phyloP scores from a whole-genome alignment of 2,329 filamentous ascomycete species.

The Phaeosphaeriaceae sp. region DNA sequence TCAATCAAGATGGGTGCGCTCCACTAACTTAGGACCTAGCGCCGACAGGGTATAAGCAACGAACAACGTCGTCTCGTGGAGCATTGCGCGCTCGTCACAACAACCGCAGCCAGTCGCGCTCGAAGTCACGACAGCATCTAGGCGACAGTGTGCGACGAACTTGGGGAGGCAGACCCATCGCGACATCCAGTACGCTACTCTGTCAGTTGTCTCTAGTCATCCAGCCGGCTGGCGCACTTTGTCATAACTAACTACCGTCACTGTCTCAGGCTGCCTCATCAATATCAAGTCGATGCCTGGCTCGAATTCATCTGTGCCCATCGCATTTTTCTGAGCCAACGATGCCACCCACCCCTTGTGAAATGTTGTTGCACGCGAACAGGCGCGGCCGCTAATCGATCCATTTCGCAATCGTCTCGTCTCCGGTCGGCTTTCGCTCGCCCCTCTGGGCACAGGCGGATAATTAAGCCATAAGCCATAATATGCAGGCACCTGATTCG shows the following conservation, averaged over 20 bases:
- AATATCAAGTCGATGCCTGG: neutral
- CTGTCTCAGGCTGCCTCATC: conserved; percentile 29
- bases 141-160: conserved; percentile 2
- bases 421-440: conserved; percentile 13
- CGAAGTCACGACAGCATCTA: neutral
- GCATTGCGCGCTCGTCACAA: conserved; percentile 18
- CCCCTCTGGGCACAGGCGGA: conserved; percentile 20
- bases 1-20: conserved; percentile 5
- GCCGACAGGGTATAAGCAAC: neutral
- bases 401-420: conserved; percentile 22
- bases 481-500: conserved; percentile 25
- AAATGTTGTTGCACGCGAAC: conserved; percentile 24
- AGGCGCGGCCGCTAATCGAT: conserved; percentile 19
- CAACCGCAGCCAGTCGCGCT: conserved; percentile 6
- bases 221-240: conserved; percentile 10
- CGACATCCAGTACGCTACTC: neutral
- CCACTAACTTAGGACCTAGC: conserved; percentile 24
- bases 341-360: conserved; percentile 15
- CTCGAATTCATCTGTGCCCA: neutral
- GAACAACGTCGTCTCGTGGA: neutral
- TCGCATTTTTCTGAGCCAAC: neutral
- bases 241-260: conserved; percentile 24
- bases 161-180: neutral
- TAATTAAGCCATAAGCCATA: conserved; percentile 21
- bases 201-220: neutral